A percentile compares a stretch with the other conserved stretches of the same genome.
Conservation (phyloP, 2,329 filamentous ascomycete genomes). For the Penicillium janthinellum region DNA sequence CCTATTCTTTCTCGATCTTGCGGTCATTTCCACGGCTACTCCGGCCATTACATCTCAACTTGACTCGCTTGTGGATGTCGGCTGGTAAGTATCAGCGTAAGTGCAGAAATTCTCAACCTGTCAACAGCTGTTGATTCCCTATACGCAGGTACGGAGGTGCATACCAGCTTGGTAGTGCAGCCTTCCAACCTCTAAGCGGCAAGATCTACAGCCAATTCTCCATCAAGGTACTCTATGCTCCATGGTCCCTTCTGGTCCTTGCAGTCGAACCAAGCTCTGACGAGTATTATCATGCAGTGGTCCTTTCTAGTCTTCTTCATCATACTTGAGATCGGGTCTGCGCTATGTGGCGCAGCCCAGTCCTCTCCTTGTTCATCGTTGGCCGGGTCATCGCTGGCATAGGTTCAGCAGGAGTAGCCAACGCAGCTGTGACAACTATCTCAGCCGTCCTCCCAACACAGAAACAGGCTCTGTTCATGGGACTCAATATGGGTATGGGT, state of each 20-base stretch:
- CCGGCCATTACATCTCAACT: constrained; percentile 29
- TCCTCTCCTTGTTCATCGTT: constrained; percentile 32
- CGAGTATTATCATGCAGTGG: constrained; percentile 25
- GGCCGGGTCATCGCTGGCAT: constrained; percentile 29
- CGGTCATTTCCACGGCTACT: constrained; percentile 27
- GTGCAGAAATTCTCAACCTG: no score
- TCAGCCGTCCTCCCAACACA: constrained; percentile 19
- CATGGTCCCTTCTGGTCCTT: no score
- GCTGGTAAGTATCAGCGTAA: constrained; percentile 13
- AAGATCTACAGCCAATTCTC: constrained; percentile 29
- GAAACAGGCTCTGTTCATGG: constrained; percentile 22
- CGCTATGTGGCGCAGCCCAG: constrained; percentile 26
- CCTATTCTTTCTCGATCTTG: constrained; percentile 27
- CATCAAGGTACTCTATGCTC: constrained; percentile 17
- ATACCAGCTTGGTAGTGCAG: constrained; percentile 28
- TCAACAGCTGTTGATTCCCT: no score
- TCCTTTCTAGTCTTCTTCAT: constrained; percentile 33
- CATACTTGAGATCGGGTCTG: constrained; percentile 36
- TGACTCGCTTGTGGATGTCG: constrained; percentile 27
- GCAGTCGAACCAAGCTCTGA: neutral
- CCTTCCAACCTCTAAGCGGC: constrained; percentile 30
- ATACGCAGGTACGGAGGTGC: constrained; percentile 24
- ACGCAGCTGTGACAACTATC: constrained; percentile 24
- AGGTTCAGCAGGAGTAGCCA: constrained; percentile 27
- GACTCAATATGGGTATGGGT: constrained; percentile 22